These are phyloP conservation scores for Corylus avellana DNA, from an alignment of 306 rosid genomes.

Conservation along the genomic window DNA sequence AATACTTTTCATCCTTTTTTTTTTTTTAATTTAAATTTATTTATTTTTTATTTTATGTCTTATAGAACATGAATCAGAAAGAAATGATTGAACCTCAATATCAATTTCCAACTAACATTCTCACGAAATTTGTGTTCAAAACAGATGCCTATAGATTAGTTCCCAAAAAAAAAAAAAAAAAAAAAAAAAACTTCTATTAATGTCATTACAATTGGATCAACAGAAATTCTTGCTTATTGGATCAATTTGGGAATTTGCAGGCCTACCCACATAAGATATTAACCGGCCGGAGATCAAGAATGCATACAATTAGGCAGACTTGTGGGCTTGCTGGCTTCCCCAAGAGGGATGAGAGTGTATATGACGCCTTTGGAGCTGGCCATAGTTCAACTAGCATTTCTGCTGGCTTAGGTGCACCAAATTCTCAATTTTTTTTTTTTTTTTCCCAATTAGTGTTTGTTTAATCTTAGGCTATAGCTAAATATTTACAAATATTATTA, in stretches of 20 bases:
- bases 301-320: slow-evolving; percentile 65
- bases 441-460: background rate
- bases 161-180: too few species aligned
- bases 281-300: slow-evolving; percentile 67
- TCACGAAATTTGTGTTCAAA: too few species aligned
- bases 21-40: background rate
- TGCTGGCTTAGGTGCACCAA: slow-evolving; percentile 54
- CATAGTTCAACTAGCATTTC: slow-evolving; percentile 77
- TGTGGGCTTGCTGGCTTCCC: slow-evolving; percentile 72
- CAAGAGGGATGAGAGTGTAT: slow-evolving; percentile 59
- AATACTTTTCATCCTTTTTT: background rate
- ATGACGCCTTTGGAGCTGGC: slow-evolving; percentile 70
- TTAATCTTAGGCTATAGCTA: background rate
- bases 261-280: slow-evolving; percentile 68
- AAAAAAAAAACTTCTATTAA: background rate
- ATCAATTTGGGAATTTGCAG: slow-evolving; percentile 25
- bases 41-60: background rate
- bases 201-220: background rate
- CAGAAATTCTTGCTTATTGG: background rate
- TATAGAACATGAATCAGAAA: too few species aligned
- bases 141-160: too few species aligned
- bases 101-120: too few species aligned
- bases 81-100: too few species aligned
- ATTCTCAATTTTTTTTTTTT: background rate
- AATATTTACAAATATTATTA: background rate